Percentiles rank a stretch among this genome's conserved stretches.
Conservation (phyloP, 345 rosid genomes). For the Gossypium ekmanianum region DNA sequence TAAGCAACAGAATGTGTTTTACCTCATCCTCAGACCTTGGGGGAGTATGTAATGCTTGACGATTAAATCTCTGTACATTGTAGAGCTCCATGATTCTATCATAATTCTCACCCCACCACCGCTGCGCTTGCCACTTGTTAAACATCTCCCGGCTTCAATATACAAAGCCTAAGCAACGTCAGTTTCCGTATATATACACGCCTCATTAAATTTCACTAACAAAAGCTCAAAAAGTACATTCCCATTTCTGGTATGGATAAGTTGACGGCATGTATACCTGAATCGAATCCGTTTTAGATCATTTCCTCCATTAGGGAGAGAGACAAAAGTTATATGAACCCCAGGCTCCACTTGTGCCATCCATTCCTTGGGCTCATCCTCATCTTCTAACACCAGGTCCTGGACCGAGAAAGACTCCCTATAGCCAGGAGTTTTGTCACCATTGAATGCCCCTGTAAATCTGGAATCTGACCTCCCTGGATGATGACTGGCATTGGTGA, state of each 20-base stretch:
- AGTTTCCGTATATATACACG: conserved; percentile 10
- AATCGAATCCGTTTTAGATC: conserved; percentile 93
- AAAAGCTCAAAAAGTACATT: not conserved
- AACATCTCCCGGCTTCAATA: conserved; percentile 89
- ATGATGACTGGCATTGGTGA: conserved; percentile 43
- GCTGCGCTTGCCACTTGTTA: conserved; percentile 94
- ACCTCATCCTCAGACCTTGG: conserved; percentile 89
- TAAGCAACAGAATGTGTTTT: not conserved
- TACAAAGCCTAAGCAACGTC: conserved; percentile 21
- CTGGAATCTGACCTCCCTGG: conserved; percentile 48
- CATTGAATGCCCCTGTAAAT: conserved; percentile 36
- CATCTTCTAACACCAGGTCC: conserved; percentile 74
- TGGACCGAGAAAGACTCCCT: conserved; percentile 51
- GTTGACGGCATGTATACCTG: conserved; percentile 39
- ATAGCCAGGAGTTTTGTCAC: conserved; percentile 43
- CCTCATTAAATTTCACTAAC: too few species aligned
- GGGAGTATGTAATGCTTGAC: conserved; percentile 89
- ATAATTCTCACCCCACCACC: conserved; percentile 98
- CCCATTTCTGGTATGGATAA: not conserved
- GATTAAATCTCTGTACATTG: conserved; percentile 92
- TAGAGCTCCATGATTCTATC: conserved; percentile 95
- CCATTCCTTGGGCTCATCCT: conserved; percentile 89
- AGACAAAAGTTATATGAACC: conserved; percentile 87
- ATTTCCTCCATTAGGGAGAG: conserved; percentile 89
- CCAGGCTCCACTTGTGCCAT: conserved; percentile 99